A percentile compares a stretch with the other conserved stretches of the same genome.
Conservation (phyloP, 768 basidiomycete genomes). For the Daedaleopsis sinensis region DNA sequence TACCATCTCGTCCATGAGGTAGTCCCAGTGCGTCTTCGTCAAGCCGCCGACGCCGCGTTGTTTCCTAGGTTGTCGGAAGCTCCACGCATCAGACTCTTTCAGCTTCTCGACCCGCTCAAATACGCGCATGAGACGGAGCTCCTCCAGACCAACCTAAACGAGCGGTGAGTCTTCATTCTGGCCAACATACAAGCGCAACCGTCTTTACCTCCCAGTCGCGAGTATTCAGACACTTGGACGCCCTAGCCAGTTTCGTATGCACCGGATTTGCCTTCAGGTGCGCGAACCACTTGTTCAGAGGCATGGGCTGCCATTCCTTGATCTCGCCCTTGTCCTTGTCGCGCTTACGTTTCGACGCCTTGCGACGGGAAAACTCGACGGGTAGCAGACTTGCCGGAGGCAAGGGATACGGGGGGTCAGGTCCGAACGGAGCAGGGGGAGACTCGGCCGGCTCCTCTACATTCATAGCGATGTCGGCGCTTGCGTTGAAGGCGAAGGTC, state of each 20-base stretch:
- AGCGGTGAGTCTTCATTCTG: not conserved
- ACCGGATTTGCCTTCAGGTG: conserved; percentile 78
- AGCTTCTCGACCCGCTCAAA: conserved; percentile 85
- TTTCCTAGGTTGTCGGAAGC: conserved; percentile 94
- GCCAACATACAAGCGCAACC: not conserved
- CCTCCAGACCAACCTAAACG: conserved; percentile 72
- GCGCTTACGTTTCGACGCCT: conserved; percentile 52
- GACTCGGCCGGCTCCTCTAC: conserved; percentile 1
- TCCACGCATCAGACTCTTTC: conserved; percentile 83
- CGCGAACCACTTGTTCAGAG: conserved; percentile 58
- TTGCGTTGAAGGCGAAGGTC: conserved; percentile 6
- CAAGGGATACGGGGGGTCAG: conserved; percentile 51
- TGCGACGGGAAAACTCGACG: conserved; percentile 55
- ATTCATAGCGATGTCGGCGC: conserved; percentile 2
- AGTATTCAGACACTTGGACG: conserved; percentile 78
- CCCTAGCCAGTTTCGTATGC: conserved; percentile 66
- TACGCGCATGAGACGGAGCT: conserved; percentile 76
- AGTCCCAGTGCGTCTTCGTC: conserved; percentile 91
- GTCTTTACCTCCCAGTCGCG: conserved; percentile 79
- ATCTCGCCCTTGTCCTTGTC: conserved; percentile 54
- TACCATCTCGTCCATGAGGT: conserved; percentile 96
- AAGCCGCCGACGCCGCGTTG: conserved; percentile 77
- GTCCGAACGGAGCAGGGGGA: conserved; percentile 19
- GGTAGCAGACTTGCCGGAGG: conserved; percentile 61
- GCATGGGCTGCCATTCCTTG: conserved; percentile 66